Evolutionary conservation across 176 grass and related monocot genomes (phyloP).

Genomic region (Bolboschoenus planiculmis): DNA sequence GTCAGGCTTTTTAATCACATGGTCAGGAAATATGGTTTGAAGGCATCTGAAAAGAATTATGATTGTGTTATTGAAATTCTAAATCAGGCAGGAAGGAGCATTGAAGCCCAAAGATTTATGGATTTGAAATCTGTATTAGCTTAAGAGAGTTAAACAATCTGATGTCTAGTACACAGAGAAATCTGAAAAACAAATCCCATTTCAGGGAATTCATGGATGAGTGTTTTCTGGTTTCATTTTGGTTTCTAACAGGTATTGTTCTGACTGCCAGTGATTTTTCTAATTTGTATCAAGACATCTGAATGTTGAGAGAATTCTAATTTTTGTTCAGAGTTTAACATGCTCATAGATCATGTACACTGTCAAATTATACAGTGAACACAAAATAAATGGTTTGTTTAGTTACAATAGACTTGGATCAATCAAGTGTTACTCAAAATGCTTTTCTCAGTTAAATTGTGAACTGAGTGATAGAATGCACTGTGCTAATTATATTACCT

Average conservation of each 20-base stretch:
- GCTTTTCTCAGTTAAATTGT: background rate
- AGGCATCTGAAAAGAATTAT: slow-evolving; percentile 72
- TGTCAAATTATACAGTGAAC: background rate
- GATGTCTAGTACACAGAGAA: background rate
- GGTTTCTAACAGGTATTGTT: background rate
- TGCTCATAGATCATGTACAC: background rate
- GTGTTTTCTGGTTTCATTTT: background rate
- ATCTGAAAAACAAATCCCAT: background rate
- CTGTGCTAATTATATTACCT: background rate
- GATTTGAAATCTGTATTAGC: slow-evolving; percentile 47
- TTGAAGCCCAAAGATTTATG: slow-evolving; percentile 64
- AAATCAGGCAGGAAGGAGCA: slow-evolving; percentile 31
- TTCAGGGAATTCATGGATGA: background rate
- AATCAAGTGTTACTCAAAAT: background rate
- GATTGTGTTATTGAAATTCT: slow-evolving; percentile 64
- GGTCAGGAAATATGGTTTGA: slow-evolving; percentile 59
- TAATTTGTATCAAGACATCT: background rate
- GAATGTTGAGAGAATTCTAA: background rate
- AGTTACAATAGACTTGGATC: background rate
- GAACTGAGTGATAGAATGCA: background rate
- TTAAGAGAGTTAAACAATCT: background rate
- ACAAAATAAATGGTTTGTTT: background rate
- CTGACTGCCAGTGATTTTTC: background rate
- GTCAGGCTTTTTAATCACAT: slow-evolving; percentile 57
- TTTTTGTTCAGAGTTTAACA: background rate